Evolutionary conservation across 805 yeast species (phyloP).

Genomic region (Yarrowia osloensis): DNA sequence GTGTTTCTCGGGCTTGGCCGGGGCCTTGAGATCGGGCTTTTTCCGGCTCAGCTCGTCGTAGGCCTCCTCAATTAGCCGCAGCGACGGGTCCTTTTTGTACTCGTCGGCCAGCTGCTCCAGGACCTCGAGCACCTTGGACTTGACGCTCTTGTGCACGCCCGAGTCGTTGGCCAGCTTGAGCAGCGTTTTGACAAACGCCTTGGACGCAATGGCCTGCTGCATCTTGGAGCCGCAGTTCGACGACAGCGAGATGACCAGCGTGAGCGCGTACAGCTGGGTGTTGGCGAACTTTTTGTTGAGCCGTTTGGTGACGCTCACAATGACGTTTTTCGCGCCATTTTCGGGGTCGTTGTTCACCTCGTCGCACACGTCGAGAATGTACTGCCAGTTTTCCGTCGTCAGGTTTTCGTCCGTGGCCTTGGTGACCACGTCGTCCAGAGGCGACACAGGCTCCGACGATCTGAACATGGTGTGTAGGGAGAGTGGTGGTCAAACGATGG

Average conservation of each 20-base stretch:
- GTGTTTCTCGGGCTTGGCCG: conserved; percentile 61
- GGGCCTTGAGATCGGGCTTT: conserved; percentile 48
- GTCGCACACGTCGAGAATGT: conserved; percentile 66
- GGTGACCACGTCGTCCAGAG: conserved; percentile 34
- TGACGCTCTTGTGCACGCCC: conserved; percentile 66
- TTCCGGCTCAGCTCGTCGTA: conserved; percentile 51
- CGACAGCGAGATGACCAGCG: conserved; percentile 58
- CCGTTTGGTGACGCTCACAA: conserved; percentile 51
- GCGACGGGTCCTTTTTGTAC: conserved; percentile 73
- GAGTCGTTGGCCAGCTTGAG: conserved; percentile 54
- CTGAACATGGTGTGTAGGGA: conserved; percentile 27
- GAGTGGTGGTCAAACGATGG: too few relatives aligned
- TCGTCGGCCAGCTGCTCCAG: conserved; percentile 65
- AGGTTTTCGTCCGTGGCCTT: conserved; percentile 66
- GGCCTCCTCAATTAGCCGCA: conserved; percentile 67
- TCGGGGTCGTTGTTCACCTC: conserved; percentile 62
- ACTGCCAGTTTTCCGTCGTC: conserved; percentile 68
- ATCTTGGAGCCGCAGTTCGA: conserved; percentile 76
- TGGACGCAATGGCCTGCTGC: conserved; percentile 62
- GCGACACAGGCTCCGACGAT: conserved; percentile 25
- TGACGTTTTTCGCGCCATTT: conserved; percentile 52
- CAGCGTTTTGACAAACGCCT: conserved; percentile 53
- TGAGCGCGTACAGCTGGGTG: conserved; percentile 59
- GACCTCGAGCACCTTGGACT: conserved; percentile 63
- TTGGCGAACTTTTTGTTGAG: conserved; percentile 61